Base-by-base conservation (phyloP, 2,329 filamentous ascomycete genomes). In the Cytospora mali region DNA sequence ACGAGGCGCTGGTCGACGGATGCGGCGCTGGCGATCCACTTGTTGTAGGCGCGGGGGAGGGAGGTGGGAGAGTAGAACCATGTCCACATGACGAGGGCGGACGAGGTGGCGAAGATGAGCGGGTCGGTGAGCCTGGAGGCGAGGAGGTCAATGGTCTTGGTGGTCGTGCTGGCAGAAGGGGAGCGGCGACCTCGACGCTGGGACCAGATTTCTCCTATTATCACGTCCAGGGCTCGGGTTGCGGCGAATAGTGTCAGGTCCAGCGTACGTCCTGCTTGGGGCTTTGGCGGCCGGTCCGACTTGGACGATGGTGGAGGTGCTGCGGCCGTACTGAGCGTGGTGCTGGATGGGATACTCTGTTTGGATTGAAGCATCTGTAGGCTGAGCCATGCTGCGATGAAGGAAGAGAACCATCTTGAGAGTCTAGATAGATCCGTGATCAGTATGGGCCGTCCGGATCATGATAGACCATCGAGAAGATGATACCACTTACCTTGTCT, bases 61-160 rank as follows among this genome's bases (percentile, higher is more conserved):
- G 85, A 82, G 39, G 85, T 80, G 0, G 92, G 91, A 11, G 80
- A 74, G 76, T 94, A 96, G 73, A 96, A 88, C 90, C 91, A 96
- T 21, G 91, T 84, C 89, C 91, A 94, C 92, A 96, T 96, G 68
- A 96, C 88, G 42, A 91, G 77, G 25, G 88, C 89, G 46, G 85
- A 87, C 23, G 90, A 93, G 35, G 82, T 74, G 51, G 89, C 86
- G 73, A 96, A 96, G 21, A 93, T 76, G 6, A 84, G 76, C 4
- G 90, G 84, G 71, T 94, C 89, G n/a, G 85, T 78, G 42, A 85
- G 72, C 11, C 66, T 73, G 27, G 77, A 77, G 65, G 80, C 67
- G 27, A 74, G 61, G 13, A 74, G 70, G 65, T 85, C 81, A 14
- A 78, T 52, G 39, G 61, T 56, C n/a, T 55, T 62, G n/a, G 61